These are phyloP conservation scores for Pseudogymnoascus sp. DNA, from an alignment of 2,329 filamentous ascomycete genomes.

Conservation along the genomic window DNA sequence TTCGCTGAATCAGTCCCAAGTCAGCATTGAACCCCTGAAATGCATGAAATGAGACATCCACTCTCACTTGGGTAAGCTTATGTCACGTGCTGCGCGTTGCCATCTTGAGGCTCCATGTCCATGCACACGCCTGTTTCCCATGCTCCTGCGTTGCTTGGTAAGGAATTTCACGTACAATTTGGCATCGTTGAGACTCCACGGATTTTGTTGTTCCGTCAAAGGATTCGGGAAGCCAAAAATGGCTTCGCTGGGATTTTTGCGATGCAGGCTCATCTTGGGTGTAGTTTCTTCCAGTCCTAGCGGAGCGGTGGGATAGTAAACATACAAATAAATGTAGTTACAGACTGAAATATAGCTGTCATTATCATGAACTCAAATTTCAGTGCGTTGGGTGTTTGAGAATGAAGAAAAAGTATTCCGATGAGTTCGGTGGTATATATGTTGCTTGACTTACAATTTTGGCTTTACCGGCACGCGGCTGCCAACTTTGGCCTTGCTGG, in stretches of 20 bases:
- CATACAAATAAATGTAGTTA: background rate
- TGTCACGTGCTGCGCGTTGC: background rate
- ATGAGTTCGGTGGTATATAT: no score
- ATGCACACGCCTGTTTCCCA: background rate
- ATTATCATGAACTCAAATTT: background rate
- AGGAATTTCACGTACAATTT: background rate
- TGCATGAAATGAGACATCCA: constrained; percentile 6
- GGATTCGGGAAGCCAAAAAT: background rate
- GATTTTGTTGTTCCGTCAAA: background rate
- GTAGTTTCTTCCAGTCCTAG: background rate
- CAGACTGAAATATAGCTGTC: background rate
- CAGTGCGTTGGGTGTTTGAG: background rate
- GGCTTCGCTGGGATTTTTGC: background rate
- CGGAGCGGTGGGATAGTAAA: background rate
- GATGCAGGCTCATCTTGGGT: background rate
- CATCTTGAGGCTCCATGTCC: background rate
- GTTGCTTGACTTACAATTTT: background rate
- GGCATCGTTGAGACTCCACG: background rate
- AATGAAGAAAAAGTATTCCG: background rate
- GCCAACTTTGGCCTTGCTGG: no score
- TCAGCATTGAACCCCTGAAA: constrained; percentile 1
- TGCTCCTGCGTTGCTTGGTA: background rate
- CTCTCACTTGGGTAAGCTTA: background rate
- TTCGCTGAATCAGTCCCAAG: background rate
- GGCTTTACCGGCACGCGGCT: background rate